phyloP scores from a whole-genome alignment of 83 land plant species.

The Picea engelmannii region DNA sequence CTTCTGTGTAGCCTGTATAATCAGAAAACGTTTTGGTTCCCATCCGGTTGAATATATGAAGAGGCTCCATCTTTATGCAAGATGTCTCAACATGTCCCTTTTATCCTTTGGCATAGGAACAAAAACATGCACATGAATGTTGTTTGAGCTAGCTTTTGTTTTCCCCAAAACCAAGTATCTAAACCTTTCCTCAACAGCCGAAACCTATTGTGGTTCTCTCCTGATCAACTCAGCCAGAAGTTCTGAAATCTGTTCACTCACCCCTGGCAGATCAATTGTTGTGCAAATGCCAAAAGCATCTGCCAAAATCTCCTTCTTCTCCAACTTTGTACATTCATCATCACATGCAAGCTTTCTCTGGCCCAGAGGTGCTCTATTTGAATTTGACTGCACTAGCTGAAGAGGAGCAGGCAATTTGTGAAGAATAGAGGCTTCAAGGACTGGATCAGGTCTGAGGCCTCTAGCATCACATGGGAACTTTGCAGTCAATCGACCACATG shows the following conservation, averaged over 20 bases:
- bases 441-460: too few species aligned
- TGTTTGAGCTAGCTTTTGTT: conserved; percentile 38
- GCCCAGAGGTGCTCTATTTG: too few species aligned
- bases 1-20: conserved; percentile 10
- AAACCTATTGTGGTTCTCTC: conserved; percentile 74
- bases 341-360: too few species aligned
- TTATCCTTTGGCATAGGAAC: conserved; percentile 70
- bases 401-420: too few species aligned
- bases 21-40: too few species aligned
- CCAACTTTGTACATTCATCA: conserved; percentile 40
- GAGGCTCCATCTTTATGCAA: too few species aligned
- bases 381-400: too few species aligned
- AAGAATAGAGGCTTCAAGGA: too few species aligned
- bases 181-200: conserved; percentile 82
- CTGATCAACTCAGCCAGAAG: conserved; percentile 59
- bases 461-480: too few species aligned
- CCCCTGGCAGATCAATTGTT: conserved; percentile 67
- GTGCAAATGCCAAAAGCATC: conserved; percentile 83
- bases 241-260: conserved; percentile 53
- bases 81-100: background rate
- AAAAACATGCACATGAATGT: conserved; percentile 76
- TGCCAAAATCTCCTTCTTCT: conserved; percentile 70
- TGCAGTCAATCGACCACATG: too few species aligned
- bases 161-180: conserved; percentile 42
- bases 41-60: too few species aligned